Evolutionary conservation across 805 yeast genomes (phyloP), one percentile per base, ranked within the genome.

Genomic region (Tetrapisispora taiwanensis): DNA sequence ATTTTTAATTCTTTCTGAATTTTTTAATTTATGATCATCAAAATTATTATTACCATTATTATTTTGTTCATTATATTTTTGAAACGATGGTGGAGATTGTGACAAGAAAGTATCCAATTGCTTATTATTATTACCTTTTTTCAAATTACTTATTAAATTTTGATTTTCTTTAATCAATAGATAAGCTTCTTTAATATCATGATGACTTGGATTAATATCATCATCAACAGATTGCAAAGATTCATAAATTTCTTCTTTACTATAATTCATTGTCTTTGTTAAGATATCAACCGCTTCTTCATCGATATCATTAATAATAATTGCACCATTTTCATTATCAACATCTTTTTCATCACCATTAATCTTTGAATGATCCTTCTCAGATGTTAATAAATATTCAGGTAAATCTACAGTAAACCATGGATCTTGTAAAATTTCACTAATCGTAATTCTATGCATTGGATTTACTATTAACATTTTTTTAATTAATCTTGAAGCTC

Each of bases 401-500:
- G 90, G 85, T 49, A 90, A 75, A 44, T 76, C 87, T 13, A 76
- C 78, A 52, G 78, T 80, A 66, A 90, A 90, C 97, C 97, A 90
- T 50, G 84, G 89, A 61, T 90, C 96, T 58, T 87, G 83, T 81
- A 88, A 79, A 40, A 90, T 86, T 60, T 86, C 95, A 58, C 80
- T 85, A 40, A 90, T 86, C 9, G 96, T 88, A 48, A 90, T 89
- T 68, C 97, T 78, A 60, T 88, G 87, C 60, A 90, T 71, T 33
- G 97, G 97, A 60, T 90, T 88, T 26, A 90, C 97, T 50, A 89
- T 95, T 46, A 90, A 74, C 97, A 90, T 90, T 59, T 82, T 78
- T 33, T 89, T 83, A 48, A 90, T 74, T 53, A 90, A 65, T 53
- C 78, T 76, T 54, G 86, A 81, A 3, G 97, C 95, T 6, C 95